phyloP scores from a whole-genome alignment of 495 filamentous ascomycete genomes.

The Trichocladium antarcticum region DNA sequence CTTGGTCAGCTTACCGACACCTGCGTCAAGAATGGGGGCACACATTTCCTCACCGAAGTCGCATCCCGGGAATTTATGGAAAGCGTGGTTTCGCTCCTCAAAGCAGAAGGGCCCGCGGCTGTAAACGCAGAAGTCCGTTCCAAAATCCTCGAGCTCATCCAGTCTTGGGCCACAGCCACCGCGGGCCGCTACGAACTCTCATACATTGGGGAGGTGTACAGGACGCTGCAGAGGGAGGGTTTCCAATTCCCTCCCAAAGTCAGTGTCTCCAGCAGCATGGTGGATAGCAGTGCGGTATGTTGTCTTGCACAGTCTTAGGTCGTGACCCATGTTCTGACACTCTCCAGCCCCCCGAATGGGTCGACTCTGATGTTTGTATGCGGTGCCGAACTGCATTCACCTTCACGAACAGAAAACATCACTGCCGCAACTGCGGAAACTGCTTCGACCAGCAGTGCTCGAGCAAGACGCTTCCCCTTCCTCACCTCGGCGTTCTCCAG shows the following conservation, averaged over 20 bases:
- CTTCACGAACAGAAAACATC: conserved; percentile 96
- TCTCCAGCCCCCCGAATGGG: conserved; percentile 85
- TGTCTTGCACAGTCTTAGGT: not conserved
- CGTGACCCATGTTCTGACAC: conserved; percentile 2
- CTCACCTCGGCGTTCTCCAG: conserved; percentile 84
- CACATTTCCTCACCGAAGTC: conserved; percentile 91
- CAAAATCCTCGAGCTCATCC: conserved; percentile 87
- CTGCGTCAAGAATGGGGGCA: conserved; percentile 94
- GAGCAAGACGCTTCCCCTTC: conserved; percentile 74
- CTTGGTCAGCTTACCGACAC: conserved; percentile 69
- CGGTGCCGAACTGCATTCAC: conserved; percentile 89
- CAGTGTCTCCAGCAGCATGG: conserved; percentile 85
- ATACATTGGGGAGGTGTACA: conserved; percentile 83
- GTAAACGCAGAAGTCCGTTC: conserved; percentile 74
- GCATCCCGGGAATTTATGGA: conserved; percentile 98
- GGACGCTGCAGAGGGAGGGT: conserved; percentile 66
- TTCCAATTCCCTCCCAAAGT: conserved; percentile 80
- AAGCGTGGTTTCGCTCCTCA: conserved; percentile 80
- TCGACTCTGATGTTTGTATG: conserved; percentile 97
- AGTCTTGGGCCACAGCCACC: conserved; percentile 84
- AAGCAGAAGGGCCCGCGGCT: conserved; percentile 60
- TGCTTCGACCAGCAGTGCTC: conserved; percentile 93
- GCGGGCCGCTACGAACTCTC: conserved; percentile 72
- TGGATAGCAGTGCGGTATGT: conserved; percentile 90
- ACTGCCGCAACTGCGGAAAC: conserved; percentile 94